These are phyloP conservation scores for Leishmania arabica DNA, from an alignment of 208 protist genomes.

Conservation along the genomic window DNA sequence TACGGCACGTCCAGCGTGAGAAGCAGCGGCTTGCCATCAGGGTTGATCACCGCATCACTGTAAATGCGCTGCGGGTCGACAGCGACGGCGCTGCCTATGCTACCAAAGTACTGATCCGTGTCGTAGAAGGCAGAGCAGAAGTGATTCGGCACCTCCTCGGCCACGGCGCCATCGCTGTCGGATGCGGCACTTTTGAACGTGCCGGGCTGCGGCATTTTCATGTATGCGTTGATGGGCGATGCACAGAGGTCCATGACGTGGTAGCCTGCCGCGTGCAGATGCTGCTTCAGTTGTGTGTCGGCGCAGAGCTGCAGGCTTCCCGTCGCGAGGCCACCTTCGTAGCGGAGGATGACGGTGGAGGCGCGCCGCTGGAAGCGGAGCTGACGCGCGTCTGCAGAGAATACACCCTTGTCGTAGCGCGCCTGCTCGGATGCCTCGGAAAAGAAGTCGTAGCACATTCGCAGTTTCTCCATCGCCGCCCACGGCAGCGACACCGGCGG, in stretches of 20 bases:
- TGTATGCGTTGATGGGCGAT: slow-evolving; percentile 91
- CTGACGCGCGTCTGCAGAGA: not conserved
- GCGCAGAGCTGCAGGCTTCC: slow-evolving; percentile 89
- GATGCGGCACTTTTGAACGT: not conserved
- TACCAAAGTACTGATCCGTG: slow-evolving; percentile 87
- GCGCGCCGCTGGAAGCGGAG: slow-evolving; percentile 51
- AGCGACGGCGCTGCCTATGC: slow-evolving; percentile 80
- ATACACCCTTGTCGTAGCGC: slow-evolving; percentile 30
- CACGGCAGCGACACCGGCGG: slow-evolving; percentile 70
- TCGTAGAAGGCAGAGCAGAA: slow-evolving; percentile 90
- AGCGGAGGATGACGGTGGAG: slow-evolving; percentile 72
- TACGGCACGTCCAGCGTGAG: slow-evolving; percentile 89
- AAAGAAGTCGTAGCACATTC: slow-evolving; percentile 56
- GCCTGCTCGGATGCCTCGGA: slow-evolving; percentile 25
- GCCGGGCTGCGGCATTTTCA: slow-evolving; percentile 44
- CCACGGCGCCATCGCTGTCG: slow-evolving; percentile 21
- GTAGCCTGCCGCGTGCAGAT: slow-evolving; percentile 79
- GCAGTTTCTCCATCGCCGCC: slow-evolving; percentile 70
- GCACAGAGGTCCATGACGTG: slow-evolving; percentile 87
- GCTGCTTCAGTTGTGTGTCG: slow-evolving; percentile 80
- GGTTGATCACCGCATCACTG: slow-evolving; percentile 36
- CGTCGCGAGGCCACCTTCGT: slow-evolving; percentile 76
- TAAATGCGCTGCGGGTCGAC: slow-evolving; percentile 51
- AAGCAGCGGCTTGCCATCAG: slow-evolving; percentile 50
- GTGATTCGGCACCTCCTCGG: slow-evolving; percentile 57